Base-by-base conservation (phyloP, 148 eudicot species). In the Amaranthus palmeri region DNA sequence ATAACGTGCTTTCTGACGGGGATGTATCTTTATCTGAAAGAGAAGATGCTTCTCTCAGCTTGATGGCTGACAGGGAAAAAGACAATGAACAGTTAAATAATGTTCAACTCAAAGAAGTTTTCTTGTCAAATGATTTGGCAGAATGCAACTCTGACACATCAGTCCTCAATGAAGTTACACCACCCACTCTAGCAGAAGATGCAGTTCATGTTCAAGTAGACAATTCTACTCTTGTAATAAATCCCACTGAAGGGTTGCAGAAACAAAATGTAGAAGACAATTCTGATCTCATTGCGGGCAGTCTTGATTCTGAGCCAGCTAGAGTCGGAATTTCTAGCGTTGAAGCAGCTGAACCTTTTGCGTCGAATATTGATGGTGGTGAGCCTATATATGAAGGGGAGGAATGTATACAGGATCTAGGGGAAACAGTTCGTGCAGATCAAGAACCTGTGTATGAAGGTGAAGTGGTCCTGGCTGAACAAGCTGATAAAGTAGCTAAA, bases 371-470 rank as follows among this genome's bases (percentile, higher is more conserved):
- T 74, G 87, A 83, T 79, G 85, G 77, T 45, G 79, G 84, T 79
- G 97, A 93, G 72, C 98, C 98, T 65, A 79, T 93, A 15, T 91
- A 91, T 74, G 97, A 89, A 88, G 98, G 98, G 52, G 98, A 93
- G 79, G 98, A 93, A 73, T 77, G 91, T 83, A 89, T 93, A 80
- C 67, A 82, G 77, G 97, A 89, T 72, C 80, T 88, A 59, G 78
- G 68, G 59, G 62, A 80, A 74, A 54, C 58, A 64, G 54, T 67
- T 74, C 79, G 74, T 70, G 84, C 81, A 79, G 83, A 80, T 71
- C 80, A 74, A 63, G 98, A 93, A 69, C 96, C 98, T 72, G 71
- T 89, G 45, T 93, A 93, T 84, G 98, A 93, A 83, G 97, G 97
- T 10, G 97, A 93, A 83, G 88, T 80, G 70, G 81, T 86, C 74